Percentiles rank a stretch among this genome's conserved stretches.
phyloP scores from a whole-genome alignment of 1,139 yeast genomes.

The Pneumocystis sp. region DNA sequence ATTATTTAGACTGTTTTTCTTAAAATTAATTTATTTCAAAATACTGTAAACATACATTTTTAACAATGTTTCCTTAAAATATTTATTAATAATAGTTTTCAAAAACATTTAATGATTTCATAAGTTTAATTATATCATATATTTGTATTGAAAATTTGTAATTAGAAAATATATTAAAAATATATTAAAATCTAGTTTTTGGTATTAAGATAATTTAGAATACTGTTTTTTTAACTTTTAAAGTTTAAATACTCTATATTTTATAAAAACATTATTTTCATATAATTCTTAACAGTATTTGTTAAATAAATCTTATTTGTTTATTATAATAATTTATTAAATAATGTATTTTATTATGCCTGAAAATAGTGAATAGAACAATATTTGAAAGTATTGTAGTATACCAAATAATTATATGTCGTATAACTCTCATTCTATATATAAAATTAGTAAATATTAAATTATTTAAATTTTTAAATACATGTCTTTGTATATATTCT shows the following conservation, averaged over 20 bases:
- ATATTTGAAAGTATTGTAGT: background rate
- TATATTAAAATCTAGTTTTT: background rate
- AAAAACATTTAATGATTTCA: background rate
- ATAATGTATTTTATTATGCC: background rate
- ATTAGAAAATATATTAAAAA: background rate
- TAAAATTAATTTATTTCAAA: too few species aligned
- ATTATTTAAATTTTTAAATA: slow-evolving; percentile 36
- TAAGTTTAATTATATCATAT: background rate
- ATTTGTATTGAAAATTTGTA: background rate
- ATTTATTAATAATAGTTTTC: background rate
- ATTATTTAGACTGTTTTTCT: too few species aligned
- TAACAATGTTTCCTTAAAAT: background rate
- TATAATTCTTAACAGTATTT: background rate
- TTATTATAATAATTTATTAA: background rate
- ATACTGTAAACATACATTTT: background rate
- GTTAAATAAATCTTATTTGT: background rate
- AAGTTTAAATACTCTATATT: background rate
- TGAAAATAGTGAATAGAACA: background rate
- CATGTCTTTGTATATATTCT: slow-evolving; percentile 68
- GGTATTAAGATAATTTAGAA: background rate
- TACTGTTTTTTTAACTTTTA: background rate
- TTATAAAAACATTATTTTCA: background rate
- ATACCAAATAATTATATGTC: background rate
- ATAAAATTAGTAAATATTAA: slow-evolving; percentile 44
- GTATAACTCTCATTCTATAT: background rate